Evolutionary conservation across 2,329 filamentous ascomycete species (phyloP).

Genomic region (Aspergillus niger): DNA sequence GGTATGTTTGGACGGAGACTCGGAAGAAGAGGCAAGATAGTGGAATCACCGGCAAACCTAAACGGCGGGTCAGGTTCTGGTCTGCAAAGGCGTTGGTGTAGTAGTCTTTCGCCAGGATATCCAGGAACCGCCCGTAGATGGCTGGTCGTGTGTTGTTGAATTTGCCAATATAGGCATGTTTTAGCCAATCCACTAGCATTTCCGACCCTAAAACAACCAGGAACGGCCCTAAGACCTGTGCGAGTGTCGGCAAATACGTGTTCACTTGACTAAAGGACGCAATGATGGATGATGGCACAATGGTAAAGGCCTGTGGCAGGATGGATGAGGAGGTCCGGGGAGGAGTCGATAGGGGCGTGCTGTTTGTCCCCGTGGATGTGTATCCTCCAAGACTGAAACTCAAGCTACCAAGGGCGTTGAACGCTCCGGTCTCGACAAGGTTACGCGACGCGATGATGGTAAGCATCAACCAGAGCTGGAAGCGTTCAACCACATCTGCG

Average conservation of each 20-base stretch:
- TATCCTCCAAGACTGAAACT: slow-evolving; percentile 34
- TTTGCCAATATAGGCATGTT: slow-evolving; percentile 96
- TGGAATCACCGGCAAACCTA: slow-evolving; percentile 88
- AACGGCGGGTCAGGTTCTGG: slow-evolving; percentile 82
- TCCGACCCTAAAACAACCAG: slow-evolving; percentile 92
- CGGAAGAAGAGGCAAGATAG: slow-evolving; percentile 93
- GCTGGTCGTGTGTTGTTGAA: slow-evolving; percentile 96
- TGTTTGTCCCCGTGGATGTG: slow-evolving; percentile 40
- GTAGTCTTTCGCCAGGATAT: slow-evolving; percentile 95
- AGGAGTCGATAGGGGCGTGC: slow-evolving; percentile 60
- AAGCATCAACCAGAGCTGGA: slow-evolving; percentile 96
- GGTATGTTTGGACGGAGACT: slow-evolving; percentile 91
- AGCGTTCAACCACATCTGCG: slow-evolving; percentile 93
- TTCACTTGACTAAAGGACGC: slow-evolving; percentile 46
- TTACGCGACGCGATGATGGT: slow-evolving; percentile 95
- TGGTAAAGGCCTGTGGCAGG: slow-evolving; percentile 84
- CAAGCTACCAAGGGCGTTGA: slow-evolving; percentile 57
- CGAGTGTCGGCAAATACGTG: slow-evolving; percentile 51
- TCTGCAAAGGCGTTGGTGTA: slow-evolving; percentile 94
- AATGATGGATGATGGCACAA: slow-evolving; percentile 62
- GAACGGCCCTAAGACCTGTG: slow-evolving; percentile 89
- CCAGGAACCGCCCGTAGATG: slow-evolving; percentile 86
- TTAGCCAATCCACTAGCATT: slow-evolving; percentile 95
- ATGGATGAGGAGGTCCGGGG: slow-evolving; percentile 65
- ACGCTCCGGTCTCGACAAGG: slow-evolving; percentile 88